These are phyloP conservation scores for Terfezia boudieri DNA, from an alignment of 495 filamentous ascomycete species.

Conservation along the genomic window DNA sequence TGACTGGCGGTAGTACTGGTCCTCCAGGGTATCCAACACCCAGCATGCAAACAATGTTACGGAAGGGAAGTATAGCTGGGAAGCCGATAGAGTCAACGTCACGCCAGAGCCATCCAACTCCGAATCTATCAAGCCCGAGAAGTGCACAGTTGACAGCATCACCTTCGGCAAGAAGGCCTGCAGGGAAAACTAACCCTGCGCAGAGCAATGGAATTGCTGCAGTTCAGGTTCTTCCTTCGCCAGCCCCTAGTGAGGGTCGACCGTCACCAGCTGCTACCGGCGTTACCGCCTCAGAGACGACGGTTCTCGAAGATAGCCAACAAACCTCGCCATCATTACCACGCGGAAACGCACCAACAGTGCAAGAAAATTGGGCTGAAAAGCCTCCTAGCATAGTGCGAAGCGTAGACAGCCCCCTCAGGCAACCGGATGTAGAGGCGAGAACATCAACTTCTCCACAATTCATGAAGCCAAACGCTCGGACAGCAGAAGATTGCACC, in stretches of 20 bases:
- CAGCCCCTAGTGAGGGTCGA: slow-evolving; percentile 11
- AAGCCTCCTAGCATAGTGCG: no score
- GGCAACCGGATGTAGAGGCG: no score
- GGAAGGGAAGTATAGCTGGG: no score
- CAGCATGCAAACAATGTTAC: no score
- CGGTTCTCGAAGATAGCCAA: slow-evolving; percentile 6
- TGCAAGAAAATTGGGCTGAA: no score
- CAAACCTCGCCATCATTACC: slow-evolving; percentile 8
- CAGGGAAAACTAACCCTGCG: background rate
- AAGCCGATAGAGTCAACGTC: no score
- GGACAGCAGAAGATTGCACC: background rate
- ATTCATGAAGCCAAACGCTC: background rate
- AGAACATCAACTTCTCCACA: background rate
- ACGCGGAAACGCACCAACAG: background rate
- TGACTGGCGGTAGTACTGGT: slow-evolving; percentile 17
- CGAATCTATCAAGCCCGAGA: background rate
- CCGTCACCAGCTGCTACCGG: background rate
- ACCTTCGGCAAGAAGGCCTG: background rate
- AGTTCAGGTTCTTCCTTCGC: slow-evolving; percentile 7
- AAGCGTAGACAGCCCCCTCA: no score
- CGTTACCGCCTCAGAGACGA: background rate
- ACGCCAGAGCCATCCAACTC: background rate
- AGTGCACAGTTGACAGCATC: background rate
- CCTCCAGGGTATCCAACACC: no score
- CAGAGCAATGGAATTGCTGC: background rate